These are phyloP conservation scores for Zea mays DNA, from an alignment of 176 grass and related monocot genomes.

Conservation along the genomic window DNA sequence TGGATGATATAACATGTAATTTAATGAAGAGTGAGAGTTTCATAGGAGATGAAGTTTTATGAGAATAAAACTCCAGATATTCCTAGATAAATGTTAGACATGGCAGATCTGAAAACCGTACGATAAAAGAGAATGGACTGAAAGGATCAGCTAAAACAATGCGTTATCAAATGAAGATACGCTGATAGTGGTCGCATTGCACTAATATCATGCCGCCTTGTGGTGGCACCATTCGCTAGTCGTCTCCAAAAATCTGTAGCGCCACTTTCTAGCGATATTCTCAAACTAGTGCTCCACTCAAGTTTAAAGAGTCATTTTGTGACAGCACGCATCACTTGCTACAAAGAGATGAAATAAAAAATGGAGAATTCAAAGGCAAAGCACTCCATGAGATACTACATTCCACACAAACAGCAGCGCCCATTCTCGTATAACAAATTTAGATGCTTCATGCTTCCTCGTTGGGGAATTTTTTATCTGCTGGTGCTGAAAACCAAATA, in stretches of 20 bases:
- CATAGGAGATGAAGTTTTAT: too few relatives aligned
- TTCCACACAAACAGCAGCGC: not conserved
- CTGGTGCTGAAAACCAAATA: conserved; percentile 37
- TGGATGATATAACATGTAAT: too few relatives aligned
- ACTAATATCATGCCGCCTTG: not conserved
- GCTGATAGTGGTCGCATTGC: not conserved
- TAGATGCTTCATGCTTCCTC: conserved; percentile 11
- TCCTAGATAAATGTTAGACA: too few relatives aligned
- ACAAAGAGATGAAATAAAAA: not conserved
- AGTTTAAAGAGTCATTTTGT: not conserved
- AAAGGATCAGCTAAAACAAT: conserved; percentile 14
- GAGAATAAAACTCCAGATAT: too few relatives aligned
- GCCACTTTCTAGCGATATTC: conserved; percentile 23
- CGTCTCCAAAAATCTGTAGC: conserved; percentile 1
- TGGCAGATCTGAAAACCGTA: too few relatives aligned
- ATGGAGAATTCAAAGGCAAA: not conserved
- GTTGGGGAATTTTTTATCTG: conserved; percentile 24
- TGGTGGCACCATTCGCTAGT: conserved; percentile 27
- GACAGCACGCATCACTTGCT: not conserved
- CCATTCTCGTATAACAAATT: not conserved
- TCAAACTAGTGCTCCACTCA: conserved; percentile 35
- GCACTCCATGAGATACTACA: not conserved
- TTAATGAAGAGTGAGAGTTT: too few relatives aligned
- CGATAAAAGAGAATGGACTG: not conserved
- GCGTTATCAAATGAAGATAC: conserved; percentile 15